Evolutionary conservation across 1,139 yeast genomes (phyloP), one percentile per base, ranked within the genome.

Genomic region (Spathaspora sp.): DNA sequence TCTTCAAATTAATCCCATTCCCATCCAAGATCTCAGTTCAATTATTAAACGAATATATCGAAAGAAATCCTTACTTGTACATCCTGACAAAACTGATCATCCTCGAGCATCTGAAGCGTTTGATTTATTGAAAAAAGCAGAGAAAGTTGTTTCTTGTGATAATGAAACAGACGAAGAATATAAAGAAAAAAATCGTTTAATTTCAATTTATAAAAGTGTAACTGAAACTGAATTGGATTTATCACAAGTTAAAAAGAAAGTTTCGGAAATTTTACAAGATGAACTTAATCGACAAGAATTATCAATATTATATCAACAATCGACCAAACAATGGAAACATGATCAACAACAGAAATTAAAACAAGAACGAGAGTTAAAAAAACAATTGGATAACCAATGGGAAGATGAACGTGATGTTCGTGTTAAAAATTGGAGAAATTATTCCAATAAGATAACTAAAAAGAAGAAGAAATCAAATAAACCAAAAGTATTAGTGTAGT

Each of bases 31-130:
- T 49, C 71, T 47, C 41, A 59, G 43, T 46, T 56, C 29, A 66
- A 65, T 46, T 41, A 72, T 82, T 45, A 77, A 74, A 51, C 76
- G 71, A 49, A 57, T 67, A 38, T 85, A 76, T 57, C 63, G 89
- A 33, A 76, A 74, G 60, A 83, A 81, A 59, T 81, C 89, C 7
- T 64, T 84, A 38, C 61, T 82, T 49, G 80, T 85, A 34, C 91
- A 85, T 59, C 91, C 91, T 0, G 91, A 85, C 58, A 84, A 83
- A 55, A 73, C 81, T 1, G 61, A 66, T 41, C 79, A 84, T 53
- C 64, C 70, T 0, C 64, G 70, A 16, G 89, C 89, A 0, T 80
- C 87, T 0, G 74, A 66, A 38, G 89, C 90, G 1, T 85, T 85
- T 58, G 86, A 82, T 56, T 51, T 69, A 39, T 57, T 79, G 36